Conservation (phyloP, 106 monocot genomes). For the Dendrobium chrysotoxum region DNA sequence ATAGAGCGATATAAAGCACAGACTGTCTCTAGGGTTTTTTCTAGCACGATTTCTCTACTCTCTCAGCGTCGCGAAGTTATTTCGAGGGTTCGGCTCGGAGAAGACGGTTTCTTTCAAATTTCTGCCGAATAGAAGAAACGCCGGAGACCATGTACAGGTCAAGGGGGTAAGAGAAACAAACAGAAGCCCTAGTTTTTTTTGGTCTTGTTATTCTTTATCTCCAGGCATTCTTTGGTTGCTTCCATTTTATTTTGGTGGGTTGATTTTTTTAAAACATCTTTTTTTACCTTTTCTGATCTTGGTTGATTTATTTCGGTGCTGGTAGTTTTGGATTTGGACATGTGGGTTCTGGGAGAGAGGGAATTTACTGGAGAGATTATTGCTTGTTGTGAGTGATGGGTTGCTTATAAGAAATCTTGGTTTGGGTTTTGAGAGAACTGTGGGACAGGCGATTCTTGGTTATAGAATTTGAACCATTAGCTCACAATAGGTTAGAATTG, state of each 20-base stretch:
- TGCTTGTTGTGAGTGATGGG: neutral
- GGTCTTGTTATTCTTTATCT: neutral
- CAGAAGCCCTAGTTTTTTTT: neutral
- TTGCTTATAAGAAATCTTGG: neutral
- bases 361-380: neutral
- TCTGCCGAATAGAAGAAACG: neutral
- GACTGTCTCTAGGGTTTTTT: too few species aligned
- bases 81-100: neutral
- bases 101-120: neutral
- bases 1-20: too few species aligned
- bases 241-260: neutral
- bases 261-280: neutral
- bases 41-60: too few species aligned
- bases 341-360: neutral
- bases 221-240: neutral
- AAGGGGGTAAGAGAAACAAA: conserved; percentile 3
- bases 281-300: neutral
- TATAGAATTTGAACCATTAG: neutral
- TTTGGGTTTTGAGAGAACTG: neutral
- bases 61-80: too few species aligned
- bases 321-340: neutral
- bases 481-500: neutral
- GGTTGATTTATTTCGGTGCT: neutral
- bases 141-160: neutral
- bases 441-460: neutral